Conservation (phyloP, 768 basidiomycete species). For the Lentinula sp. region DNA sequence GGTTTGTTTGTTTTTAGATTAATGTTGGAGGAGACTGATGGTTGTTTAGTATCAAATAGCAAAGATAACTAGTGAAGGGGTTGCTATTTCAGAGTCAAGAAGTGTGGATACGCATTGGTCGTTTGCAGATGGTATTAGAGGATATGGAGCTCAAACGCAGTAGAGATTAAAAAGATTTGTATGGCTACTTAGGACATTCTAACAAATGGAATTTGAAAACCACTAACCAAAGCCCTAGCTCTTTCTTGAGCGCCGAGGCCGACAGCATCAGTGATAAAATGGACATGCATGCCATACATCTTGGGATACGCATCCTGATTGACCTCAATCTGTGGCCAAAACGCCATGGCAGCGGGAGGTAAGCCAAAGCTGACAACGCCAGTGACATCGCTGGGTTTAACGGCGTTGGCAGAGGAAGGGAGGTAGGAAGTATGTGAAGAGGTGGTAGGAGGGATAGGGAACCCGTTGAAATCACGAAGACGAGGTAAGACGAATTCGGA, state of each 20-base stretch:
- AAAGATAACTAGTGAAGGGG: constrained; percentile 72
- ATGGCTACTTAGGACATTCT: neutral
- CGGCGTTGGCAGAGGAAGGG: constrained; percentile 57
- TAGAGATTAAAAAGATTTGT: constrained; percentile 21
- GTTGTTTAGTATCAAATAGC: constrained; percentile 85
- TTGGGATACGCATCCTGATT: constrained; percentile 87
- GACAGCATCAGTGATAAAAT: constrained; percentile 83
- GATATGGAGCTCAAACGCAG: constrained; percentile 90
- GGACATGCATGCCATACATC: constrained; percentile 86
- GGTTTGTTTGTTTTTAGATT: constrained; percentile 35
- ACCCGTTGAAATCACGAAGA: constrained; percentile 82
- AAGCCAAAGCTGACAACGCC: constrained; percentile 91
- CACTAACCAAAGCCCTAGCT: constrained; percentile 82
- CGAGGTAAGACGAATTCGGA: constrained; percentile 95
- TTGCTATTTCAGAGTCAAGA: constrained; percentile 73
- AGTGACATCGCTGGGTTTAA: constrained; percentile 70
- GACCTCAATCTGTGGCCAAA: constrained; percentile 96
- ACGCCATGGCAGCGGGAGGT: constrained; percentile 72
- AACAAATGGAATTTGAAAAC: constrained; percentile 85
- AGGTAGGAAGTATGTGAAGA: neutral
- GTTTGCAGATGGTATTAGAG: constrained; percentile 89
- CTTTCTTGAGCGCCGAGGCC: constrained; percentile 89
- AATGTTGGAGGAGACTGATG: neutral
- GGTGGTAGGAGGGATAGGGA: constrained; percentile 54
- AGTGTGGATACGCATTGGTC: constrained; percentile 77